Evolutionary conservation across 495 filamentous ascomycete genomes (phyloP).

Genomic region (Hypomontagnella submonticulosa): DNA sequence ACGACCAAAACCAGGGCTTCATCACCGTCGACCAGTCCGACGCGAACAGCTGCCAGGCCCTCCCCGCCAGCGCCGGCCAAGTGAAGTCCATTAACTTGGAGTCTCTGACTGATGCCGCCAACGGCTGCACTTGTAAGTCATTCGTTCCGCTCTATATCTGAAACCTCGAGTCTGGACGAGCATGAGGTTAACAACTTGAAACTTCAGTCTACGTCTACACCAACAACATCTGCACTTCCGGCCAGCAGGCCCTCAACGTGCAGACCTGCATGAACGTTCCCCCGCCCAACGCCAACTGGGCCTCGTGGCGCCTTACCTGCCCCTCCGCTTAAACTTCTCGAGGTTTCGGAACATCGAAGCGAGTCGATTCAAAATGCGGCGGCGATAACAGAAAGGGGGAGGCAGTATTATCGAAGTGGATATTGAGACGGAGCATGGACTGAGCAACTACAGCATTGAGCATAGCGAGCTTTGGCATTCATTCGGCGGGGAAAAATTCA

Average conservation of each 20-base stretch:
- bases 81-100: conserved; percentile 37
- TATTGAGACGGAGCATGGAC: not conserved
- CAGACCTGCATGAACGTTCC: conserved; percentile 19
- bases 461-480: conserved; percentile 2
- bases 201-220: conserved; percentile 40
- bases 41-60: conserved; percentile 33
- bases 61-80: conserved; percentile 9
- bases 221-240: conserved; percentile 26
- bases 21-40: conserved; percentile 44
- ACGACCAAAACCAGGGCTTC: conserved; percentile 44
- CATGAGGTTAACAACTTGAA: not conserved
- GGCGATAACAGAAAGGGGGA: not conserved
- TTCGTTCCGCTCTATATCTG: not conserved
- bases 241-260: not conserved
- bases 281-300: conserved; percentile 12
- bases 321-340: conserved; percentile 1
- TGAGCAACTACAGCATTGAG: not conserved
- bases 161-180: not conserved
- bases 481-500: conserved; percentile 6
- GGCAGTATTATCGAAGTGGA: not conserved
- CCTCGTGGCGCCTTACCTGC: conserved; percentile 37
- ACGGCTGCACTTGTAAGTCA: conserved; percentile 41
- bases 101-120: conserved; percentile 22
- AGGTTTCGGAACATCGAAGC: too few relatives aligned
- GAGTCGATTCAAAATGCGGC: too few relatives aligned